Conservation (phyloP, 2,329 filamentous ascomycete species). For the Botryotinia globosa region DNA sequence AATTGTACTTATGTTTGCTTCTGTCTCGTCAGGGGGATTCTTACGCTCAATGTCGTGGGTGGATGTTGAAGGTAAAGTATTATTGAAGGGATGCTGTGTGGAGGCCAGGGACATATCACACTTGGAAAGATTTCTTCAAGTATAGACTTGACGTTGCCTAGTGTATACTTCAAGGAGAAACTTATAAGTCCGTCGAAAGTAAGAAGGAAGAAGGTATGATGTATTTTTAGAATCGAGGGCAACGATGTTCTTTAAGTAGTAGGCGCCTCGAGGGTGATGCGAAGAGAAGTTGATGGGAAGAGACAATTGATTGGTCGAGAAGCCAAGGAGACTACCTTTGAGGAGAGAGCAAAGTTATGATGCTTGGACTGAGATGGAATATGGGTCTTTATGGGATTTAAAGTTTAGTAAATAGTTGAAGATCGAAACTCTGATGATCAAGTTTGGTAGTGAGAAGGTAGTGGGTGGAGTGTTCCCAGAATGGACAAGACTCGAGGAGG, state of each 20-base stretch:
- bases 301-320: not conserved
- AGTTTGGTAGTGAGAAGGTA: not conserved
- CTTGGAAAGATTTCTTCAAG: slow-evolving; percentile 19
- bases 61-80: slow-evolving; percentile 23
- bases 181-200: not conserved
- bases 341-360: not conserved
- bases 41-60: slow-evolving; percentile 21
- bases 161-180: not conserved
- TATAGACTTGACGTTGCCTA: slow-evolving; percentile 21
- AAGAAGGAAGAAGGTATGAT: not conserved
- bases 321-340: not conserved
- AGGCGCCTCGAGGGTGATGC: not conserved
- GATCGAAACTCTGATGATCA: not conserved
- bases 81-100: slow-evolving; percentile 30
- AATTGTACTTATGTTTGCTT: slow-evolving; percentile 36
- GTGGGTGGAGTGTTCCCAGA: not conserved
- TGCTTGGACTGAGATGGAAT: not conserved
- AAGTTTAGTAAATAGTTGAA: not conserved
- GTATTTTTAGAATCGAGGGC: not conserved
- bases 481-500: not conserved
- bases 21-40: slow-evolving; percentile 27
- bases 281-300: not conserved
- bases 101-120: slow-evolving; percentile 41
- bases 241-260: not conserved
- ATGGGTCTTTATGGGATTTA: slow-evolving; percentile 1